A percentile compares a stretch with the other conserved stretches of the same genome.
Conservation (phyloP, 1,139 yeast species). For the Casaregolazyma lundiana region DNA sequence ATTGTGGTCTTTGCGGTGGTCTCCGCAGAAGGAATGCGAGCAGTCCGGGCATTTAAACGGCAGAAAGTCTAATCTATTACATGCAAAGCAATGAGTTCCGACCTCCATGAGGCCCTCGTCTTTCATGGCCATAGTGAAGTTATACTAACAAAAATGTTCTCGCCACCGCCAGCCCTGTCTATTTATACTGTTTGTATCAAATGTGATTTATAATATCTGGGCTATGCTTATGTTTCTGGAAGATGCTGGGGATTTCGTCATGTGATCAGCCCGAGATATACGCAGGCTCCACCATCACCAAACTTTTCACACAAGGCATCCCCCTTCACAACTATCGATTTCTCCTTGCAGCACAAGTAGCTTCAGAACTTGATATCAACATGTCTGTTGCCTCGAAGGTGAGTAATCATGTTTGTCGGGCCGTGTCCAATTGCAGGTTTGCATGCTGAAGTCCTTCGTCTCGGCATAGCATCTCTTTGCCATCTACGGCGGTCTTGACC, state of each 20-base stretch:
- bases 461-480: no score
- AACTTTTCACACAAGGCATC: conserved; percentile 7
- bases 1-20: conserved; percentile 43
- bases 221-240: neutral
- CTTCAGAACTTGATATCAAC: neutral
- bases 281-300: conserved; percentile 5
- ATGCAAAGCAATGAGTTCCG: conserved; percentile 49
- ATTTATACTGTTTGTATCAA: neutral
- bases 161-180: neutral
- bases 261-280: conserved; percentile 4
- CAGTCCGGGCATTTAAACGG: conserved; percentile 56
- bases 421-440: no score
- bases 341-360: neutral
- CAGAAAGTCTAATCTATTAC: conserved; percentile 52
- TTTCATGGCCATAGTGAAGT: conserved; percentile 5
- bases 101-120: conserved; percentile 44
- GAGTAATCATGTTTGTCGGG: no score
- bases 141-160: neutral
- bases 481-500: no score
- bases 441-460: no score
- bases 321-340: conserved; percentile 1
- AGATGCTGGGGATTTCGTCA: neutral
- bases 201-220: neutral
- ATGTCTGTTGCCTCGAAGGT: conserved; percentile 32
- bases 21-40: conserved; percentile 43